Evolutionary conservation across 116 monocot species (phyloP), one percentile per base, ranked within the genome.

Genomic region (Iris pallida): DNA sequence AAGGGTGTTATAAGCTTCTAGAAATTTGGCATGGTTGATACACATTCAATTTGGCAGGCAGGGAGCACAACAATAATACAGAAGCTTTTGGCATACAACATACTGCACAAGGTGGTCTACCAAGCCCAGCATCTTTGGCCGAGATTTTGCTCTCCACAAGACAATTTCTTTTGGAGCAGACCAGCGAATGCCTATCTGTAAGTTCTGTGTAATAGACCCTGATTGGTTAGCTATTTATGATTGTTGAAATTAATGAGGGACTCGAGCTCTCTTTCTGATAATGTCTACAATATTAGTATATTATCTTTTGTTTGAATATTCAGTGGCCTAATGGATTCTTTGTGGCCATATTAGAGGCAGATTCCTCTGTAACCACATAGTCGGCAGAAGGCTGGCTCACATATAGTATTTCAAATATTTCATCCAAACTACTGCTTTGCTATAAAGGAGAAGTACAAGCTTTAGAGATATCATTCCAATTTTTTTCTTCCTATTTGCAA

Each of bases 131-230:
- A 55, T 74, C 81, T 16, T 74, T 94, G 53, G 87, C 81, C 56
- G 90, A 90, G 73, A 68, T 85, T 13, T 47, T 94, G 46, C 73
- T 63, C 5, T 75, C 79, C 42, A 57, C 85, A 8, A 85, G 87
- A 55, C 87, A 79, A 59, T 67, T 94, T 30, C 77, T 94, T 47
- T 73, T 72, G 8, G 83, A 79, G 41, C 82, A 83, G 42, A 85
- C 80, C 45, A 83, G 59, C 67, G 75, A 64, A 46, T 82, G 71
- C 51, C 42, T 94, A 55, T 68, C 57, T 55, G 77, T 82, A 77
- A 18, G 82, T 72, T 42, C 16, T 18, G 13, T 7, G 20, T 20
- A 62, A 16, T 41, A 20, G 30, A 30, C 14, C 4, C 30, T 55
- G 40, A 55, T 55, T 68, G 2, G 8, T 43, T 55, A 16, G 3